Percentiles rank a stretch among this genome's conserved stretches.
These are phyloP conservation scores for Ophiostoma ulmi DNA, from an alignment of 2,329 filamentous ascomycete genomes.

Conservation along the genomic window DNA sequence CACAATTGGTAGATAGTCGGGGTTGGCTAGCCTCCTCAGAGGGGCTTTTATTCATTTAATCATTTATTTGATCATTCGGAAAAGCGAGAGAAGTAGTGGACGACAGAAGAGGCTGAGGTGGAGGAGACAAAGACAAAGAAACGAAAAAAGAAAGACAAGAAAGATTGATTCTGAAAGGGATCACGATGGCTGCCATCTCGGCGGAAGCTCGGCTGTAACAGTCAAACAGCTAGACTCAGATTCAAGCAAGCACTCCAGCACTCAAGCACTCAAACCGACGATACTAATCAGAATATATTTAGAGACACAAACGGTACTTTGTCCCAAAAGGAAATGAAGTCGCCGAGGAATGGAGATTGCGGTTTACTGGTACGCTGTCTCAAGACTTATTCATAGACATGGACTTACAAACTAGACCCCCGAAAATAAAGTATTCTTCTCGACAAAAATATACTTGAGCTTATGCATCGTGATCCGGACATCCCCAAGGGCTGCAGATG, in stretches of 20 bases:
- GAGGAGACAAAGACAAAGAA: neutral
- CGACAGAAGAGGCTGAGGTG: too few relatives aligned
- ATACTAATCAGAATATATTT: neutral
- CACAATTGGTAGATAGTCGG: neutral
- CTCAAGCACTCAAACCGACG: neutral
- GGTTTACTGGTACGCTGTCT: neutral
- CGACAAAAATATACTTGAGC: too few relatives aligned
- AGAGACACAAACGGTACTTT: neutral
- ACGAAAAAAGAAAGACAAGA: neutral
- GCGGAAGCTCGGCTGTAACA: neutral
- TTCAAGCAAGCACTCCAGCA: too few relatives aligned
- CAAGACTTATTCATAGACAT: neutral
- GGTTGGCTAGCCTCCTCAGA: neutral
- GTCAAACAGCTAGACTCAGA: neutral
- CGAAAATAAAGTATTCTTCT: neutral
- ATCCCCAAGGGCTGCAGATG: slow-evolving; percentile 8
- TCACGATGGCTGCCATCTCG: neutral
- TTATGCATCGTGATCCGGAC: slow-evolving; percentile 5
- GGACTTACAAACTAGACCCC: too few relatives aligned
- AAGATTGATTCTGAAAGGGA: neutral
- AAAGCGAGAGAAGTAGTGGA: too few relatives aligned
- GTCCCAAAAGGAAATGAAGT: neutral
- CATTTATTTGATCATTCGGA: too few relatives aligned
- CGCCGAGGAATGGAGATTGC: slow-evolving; percentile 12
- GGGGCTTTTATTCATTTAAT: neutral